A percentile compares a stretch with the other conserved stretches of the same genome.
These are phyloP conservation scores for Alternaria brassicae DNA, from an alignment of 2,329 filamentous ascomycete genomes.

Conservation along the genomic window DNA sequence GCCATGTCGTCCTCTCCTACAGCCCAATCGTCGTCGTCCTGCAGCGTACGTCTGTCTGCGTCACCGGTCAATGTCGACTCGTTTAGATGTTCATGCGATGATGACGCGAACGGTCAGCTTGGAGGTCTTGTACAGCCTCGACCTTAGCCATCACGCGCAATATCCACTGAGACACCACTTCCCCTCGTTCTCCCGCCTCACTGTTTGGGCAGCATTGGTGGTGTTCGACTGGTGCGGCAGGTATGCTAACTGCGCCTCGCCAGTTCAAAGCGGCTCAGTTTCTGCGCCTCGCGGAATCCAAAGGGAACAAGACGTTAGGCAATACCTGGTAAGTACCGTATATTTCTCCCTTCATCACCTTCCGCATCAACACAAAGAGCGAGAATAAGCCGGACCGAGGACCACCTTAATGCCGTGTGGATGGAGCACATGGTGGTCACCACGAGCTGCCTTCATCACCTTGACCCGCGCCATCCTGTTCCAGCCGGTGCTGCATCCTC, in stretches of 20 bases:
- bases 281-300: conserved; percentile 87
- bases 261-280: conserved; percentile 86
- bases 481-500: conserved; percentile 20
- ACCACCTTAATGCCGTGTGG: conserved; percentile 15
- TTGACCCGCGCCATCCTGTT: conserved; percentile 25
- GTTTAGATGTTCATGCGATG: conserved; percentile 25
- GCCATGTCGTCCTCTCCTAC: conserved; percentile 7
- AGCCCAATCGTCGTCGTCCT: conserved; percentile 12
- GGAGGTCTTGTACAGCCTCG: conserved; percentile 20
- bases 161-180: conserved; percentile 34
- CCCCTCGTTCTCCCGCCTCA: conserved; percentile 43
- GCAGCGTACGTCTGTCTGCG: conserved; percentile 15
- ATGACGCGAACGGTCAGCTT: conserved; percentile 36
- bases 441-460: conserved; percentile 16
- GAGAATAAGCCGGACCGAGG: conserved; percentile 27
- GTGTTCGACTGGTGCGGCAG: conserved; percentile 36
- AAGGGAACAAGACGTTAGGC: conserved; percentile 86
- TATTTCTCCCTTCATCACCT: conserved; percentile 10
- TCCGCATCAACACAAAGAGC: conserved; percentile 25
- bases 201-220: conserved; percentile 50
- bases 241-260: conserved; percentile 49
- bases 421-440: conserved; percentile 16
- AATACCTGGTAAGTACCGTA: conserved; percentile 79
- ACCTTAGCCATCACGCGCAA: conserved; percentile 35
- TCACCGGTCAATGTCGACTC: conserved; percentile 36